phyloP scores from a whole-genome alignment of 352 stramenopile genomes.

The Saprolegnia parasitica region DNA sequence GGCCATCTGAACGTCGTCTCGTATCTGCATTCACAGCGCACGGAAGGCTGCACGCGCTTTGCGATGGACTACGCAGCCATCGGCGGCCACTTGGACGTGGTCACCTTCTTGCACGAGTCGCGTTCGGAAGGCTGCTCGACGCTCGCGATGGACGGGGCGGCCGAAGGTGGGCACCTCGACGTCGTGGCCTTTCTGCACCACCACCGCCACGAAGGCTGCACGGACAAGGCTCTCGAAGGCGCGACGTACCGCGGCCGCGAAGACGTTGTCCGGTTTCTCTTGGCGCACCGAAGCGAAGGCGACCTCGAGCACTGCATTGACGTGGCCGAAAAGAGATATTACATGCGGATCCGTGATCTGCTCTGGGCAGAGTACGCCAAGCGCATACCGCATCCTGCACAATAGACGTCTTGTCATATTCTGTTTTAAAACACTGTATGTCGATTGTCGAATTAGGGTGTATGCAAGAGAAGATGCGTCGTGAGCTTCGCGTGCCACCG shows the following conservation, averaged over 20 bases:
- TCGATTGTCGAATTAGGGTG: too few relatives aligned
- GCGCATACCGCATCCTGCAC: neutral
- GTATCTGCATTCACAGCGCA: slow-evolving; percentile 21
- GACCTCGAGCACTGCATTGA: slow-evolving; percentile 25
- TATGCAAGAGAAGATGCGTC: too few relatives aligned
- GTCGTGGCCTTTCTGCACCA: slow-evolving; percentile 36
- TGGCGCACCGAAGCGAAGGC: slow-evolving; percentile 21
- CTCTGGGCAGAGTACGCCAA: neutral
- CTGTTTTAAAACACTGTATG: too few relatives aligned
- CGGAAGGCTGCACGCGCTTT: slow-evolving; percentile 27
- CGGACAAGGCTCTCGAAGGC: slow-evolving; percentile 20
- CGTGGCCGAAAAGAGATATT: slow-evolving; percentile 8
- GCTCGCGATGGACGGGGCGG: slow-evolving; percentile 36
- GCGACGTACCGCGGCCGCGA: slow-evolving; percentile 10
- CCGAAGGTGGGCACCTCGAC: slow-evolving; percentile 35
- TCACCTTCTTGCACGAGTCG: slow-evolving; percentile 33
- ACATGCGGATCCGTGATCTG: slow-evolving; percentile 12
- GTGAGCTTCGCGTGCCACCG: too few relatives aligned
- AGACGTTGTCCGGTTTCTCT: slow-evolving; percentile 18
- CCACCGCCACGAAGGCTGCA: slow-evolving; percentile 29
- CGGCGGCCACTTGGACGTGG: slow-evolving; percentile 34
- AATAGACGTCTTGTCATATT: neutral
- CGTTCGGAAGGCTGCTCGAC: slow-evolving; percentile 29
- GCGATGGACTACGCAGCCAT: slow-evolving; percentile 31
- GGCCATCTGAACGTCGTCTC: slow-evolving; percentile 23